Base-by-base conservation (phyloP, 345 rosid genomes). In the Stellera chamaejasme region DNA sequence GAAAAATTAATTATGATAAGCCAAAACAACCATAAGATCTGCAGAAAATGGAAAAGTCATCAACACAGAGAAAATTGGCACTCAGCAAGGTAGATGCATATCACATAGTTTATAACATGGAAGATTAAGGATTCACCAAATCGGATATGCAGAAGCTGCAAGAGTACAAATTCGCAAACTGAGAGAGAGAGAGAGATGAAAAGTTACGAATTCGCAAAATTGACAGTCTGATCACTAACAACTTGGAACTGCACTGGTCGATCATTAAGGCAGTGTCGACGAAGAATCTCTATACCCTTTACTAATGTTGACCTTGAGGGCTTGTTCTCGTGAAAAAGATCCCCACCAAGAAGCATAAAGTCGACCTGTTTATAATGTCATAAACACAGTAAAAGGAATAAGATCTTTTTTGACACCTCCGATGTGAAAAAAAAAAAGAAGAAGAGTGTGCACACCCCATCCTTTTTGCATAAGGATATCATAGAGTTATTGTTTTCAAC, bases 321-420 rank as follows among this genome's bases (percentile, higher is more conserved):
- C 77, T 89, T 93, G 66, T 93, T 89, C 82, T 93, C 99, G 67
- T 93, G 99, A 70, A 89, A 93, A 69, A 93, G 97, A 71, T 93
- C 99, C 27, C 99, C 99, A 54, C 97, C 99, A 2, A 93, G 84
- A 48, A 93, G 94, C 54, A 93, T 51, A 64, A 93, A 83, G 70
- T 89, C 99, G 67, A 89, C 99, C 98, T 92, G 70, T 65, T 46
- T 19, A 19, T 19, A 19, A 68, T 46, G 57, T 71, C 36, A 66
- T 26, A 52, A 23, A 48, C 54, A 44, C 43, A 56, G 11, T 23
- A 44, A 52, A n/a, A 6, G n/a, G 47, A 47, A n/a, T 11, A 7
- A 67, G 15, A 13, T 27, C 39, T 13, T 12, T 32, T 32, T 32
- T 32, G 6, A 4, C 8, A 32, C 52, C 52, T 49, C 7, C 27